phyloP scores from a whole-genome alignment of 768 basidiomycete species.

The Mycena filopes region DNA sequence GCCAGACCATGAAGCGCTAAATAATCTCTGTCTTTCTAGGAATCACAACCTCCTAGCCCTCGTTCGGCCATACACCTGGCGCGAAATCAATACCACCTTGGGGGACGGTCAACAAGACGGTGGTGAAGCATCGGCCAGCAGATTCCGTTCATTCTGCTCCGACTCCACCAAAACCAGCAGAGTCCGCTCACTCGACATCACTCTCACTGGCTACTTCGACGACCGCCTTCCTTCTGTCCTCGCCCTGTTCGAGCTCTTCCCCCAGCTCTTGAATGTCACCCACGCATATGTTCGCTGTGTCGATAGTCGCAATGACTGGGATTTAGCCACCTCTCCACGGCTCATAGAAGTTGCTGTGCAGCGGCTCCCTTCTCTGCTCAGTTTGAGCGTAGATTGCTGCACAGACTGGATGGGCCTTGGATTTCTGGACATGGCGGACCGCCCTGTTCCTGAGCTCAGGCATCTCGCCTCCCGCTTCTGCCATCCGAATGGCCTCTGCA shows the following conservation, averaged over 20 bases:
- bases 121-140: neutral
- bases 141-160: neutral
- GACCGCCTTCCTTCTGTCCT: neutral
- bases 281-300: neutral
- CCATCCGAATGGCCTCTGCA: neutral
- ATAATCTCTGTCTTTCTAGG: slow-evolving; percentile 4
- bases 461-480: slow-evolving; percentile 3
- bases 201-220: neutral
- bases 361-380: neutral
- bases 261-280: slow-evolving; percentile 1
- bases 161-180: neutral
- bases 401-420: neutral
- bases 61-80: slow-evolving; percentile 1
- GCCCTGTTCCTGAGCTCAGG: neutral
- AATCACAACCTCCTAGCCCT: slow-evolving; percentile 7
- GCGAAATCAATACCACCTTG: neutral
- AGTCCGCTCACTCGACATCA: slow-evolving; percentile 11
- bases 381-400: slow-evolving; percentile 5
- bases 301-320: neutral
- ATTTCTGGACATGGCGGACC: neutral
- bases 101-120: neutral
- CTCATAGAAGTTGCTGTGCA: neutral
- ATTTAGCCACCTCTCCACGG: neutral
- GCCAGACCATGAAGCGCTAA: neutral
- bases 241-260: neutral